Evolutionary conservation across 2,329 filamentous ascomycete genomes (phyloP), one percentile per base, ranked within the genome.

Genomic region (Calcarisporium arbuscula): DNA sequence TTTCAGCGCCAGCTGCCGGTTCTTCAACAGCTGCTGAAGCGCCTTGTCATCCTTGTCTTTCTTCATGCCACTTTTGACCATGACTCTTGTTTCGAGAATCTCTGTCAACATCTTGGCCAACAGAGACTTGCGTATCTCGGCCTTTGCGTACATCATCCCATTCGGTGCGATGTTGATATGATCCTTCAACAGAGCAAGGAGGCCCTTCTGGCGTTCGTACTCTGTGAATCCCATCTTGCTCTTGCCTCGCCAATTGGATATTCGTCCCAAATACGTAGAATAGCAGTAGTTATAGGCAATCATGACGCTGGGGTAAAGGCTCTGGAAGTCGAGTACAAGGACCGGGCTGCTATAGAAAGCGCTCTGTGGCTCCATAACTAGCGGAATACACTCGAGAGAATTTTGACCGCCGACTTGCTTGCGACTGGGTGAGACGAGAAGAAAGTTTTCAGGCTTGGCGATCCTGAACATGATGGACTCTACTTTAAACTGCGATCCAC

Each of bases 281-380:
- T 98, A 98, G 63, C 92, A 98, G 54, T 95, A 92, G 52, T 98
- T 98, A 65, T 98, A 96, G 0, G 92, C 92, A 53, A 98, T 96
- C 88, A 98, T 95, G 40, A 96, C 82, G 58, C 89, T 95, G 0
- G 92, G 92, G 46, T 98, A 98, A 30, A 98, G 64, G 40, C 87
- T 94, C 53, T 96, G 90, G 44, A 98, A 98, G 59, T 98, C 92
- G 6, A 98, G 69, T 0, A 98, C 92, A 4, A 98, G 56, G 1
- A 98, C 57, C 0, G 92, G 92, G 42, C 85, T 92, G 37, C 70
- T 87, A 60, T 98, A 98, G 53, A 98, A 95, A 6, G 81, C 85
- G 46, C 89, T 95, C 50, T 92, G 87, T 0, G 92, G 92, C 52
- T 98, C 92, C 89, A 98, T 95, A 26, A 98, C 92, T 10, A 98